A percentile compares a stretch with the other conserved stretches of the same genome.
Conservation (phyloP, 805 yeast species). For the Sugiyamaella marilandica region DNA sequence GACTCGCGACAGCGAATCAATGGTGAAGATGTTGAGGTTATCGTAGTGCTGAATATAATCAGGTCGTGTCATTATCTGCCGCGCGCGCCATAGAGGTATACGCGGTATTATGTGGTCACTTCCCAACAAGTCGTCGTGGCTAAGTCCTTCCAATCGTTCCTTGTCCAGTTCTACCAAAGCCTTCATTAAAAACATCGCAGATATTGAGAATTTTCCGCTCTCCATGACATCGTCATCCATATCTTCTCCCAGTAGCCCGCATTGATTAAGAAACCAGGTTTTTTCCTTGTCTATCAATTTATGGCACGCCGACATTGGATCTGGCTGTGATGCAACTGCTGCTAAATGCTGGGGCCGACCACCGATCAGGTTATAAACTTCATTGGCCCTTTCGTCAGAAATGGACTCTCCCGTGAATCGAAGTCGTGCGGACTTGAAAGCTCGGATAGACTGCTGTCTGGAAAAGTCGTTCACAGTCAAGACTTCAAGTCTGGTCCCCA, state of each 20-base stretch:
- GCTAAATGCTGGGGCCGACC: constrained; percentile 82
- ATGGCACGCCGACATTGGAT: constrained; percentile 53
- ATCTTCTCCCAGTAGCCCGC: constrained; percentile 67
- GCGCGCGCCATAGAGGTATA: constrained; percentile 75
- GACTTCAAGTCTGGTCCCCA: constrained; percentile 71
- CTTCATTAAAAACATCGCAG: constrained; percentile 69
- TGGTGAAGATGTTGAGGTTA: constrained; percentile 70
- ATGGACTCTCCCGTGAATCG: constrained; percentile 39
- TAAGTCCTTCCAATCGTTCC: constrained; percentile 22
- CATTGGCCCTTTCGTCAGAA: constrained; percentile 41
- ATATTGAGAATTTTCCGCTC: constrained; percentile 65
- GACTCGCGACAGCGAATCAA: constrained; percentile 65
- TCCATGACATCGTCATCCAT: constrained; percentile 93
- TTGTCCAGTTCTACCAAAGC: constrained; percentile 66
- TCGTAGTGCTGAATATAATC: constrained; percentile 75
- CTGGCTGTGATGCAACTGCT: constrained; percentile 42
- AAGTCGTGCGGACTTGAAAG: constrained; percentile 47
- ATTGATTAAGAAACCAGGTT: constrained; percentile 80
- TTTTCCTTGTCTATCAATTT: constrained; percentile 71
- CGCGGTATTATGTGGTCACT: constrained; percentile 59
- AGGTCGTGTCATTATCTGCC: constrained; percentile 80
- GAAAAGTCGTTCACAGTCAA: constrained; percentile 58
- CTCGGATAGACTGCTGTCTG: constrained; percentile 50
- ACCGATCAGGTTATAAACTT: constrained; percentile 66
- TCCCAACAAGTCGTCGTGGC: constrained; percentile 17